A percentile compares a stretch with the other conserved stretches of the same genome.
Evolutionary conservation across 352 stramenopile genomes (phyloP).

Genomic region (Phytophthora lateralis): DNA sequence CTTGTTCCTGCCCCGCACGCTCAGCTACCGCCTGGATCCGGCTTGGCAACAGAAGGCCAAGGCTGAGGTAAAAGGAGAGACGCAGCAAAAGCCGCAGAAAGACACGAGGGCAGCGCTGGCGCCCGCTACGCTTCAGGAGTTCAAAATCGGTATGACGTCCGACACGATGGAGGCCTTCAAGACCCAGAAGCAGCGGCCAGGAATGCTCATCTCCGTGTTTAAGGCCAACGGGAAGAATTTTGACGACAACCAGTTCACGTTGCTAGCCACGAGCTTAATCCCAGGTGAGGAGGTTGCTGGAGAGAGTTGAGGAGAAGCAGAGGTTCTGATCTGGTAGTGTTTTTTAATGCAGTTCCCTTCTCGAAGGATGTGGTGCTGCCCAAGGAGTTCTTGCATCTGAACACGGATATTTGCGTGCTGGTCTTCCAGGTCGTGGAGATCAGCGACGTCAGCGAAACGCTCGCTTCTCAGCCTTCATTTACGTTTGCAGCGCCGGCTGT

Average conservation of each 20-base stretch:
- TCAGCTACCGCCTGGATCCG: slow-evolving; percentile 71
- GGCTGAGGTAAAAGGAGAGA: slow-evolving; percentile 22
- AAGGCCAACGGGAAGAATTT: slow-evolving; percentile 50
- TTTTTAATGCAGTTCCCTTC: slow-evolving; percentile 42
- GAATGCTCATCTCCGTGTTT: slow-evolving; percentile 63
- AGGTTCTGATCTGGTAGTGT: neutral
- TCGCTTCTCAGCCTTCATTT: slow-evolving; percentile 41
- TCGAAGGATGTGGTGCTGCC: slow-evolving; percentile 63
- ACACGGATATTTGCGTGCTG: slow-evolving; percentile 55
- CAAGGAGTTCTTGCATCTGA: slow-evolving; percentile 43
- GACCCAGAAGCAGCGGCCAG: slow-evolving; percentile 55
- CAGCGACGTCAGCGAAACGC: slow-evolving; percentile 46
- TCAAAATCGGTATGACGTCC: slow-evolving; percentile 74
- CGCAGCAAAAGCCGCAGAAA: neutral
- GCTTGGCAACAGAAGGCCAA: slow-evolving; percentile 27
- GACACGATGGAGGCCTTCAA: slow-evolving; percentile 71
- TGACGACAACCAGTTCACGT: slow-evolving; percentile 61
- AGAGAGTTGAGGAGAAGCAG: neutral
- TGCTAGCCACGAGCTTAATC: slow-evolving; percentile 65
- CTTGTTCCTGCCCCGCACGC: slow-evolving; percentile 76
- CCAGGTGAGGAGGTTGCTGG: slow-evolving; percentile 12
- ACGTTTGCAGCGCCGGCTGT: slow-evolving; percentile 40
- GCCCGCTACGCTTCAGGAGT: slow-evolving; percentile 47
- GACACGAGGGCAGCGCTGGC: slow-evolving; percentile 15
- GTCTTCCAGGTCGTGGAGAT: slow-evolving; percentile 74